These are phyloP conservation scores for Malassezia equina DNA, from an alignment of 1,284 basidiomycete genomes.

Conservation along the genomic window DNA sequence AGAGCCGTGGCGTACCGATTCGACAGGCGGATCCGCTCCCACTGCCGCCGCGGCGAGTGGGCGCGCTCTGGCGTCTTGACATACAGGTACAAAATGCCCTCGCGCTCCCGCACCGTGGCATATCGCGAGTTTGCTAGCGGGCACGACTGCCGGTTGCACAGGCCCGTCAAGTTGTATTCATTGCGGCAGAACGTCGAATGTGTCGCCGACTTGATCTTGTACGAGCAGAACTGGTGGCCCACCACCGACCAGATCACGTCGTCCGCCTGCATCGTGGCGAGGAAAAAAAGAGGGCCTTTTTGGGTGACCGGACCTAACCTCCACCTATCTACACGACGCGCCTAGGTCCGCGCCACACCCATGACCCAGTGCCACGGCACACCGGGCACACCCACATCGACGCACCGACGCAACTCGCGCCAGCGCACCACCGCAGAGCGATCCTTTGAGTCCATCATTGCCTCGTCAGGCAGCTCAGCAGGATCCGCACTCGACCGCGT, in stretches of 20 bases:
- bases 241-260: constrained; percentile 47
- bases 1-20: constrained; percentile 90
- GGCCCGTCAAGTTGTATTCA: constrained; percentile 96
- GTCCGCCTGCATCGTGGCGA: constrained; percentile 38
- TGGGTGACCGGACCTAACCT: neutral
- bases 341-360: constrained; percentile 3
- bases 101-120: constrained; percentile 89
- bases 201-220: constrained; percentile 44
- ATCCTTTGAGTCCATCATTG: no score
- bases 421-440: constrained; percentile 20
- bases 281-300: neutral
- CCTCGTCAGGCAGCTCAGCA: neutral
- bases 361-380: constrained; percentile 22
- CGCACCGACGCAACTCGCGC: constrained; percentile 21
- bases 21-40: constrained; percentile 87
- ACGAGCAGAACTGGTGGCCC: constrained; percentile 45
- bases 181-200: constrained; percentile 81
- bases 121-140: constrained; percentile 93
- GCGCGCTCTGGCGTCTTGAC: constrained; percentile 96
- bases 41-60: constrained; percentile 88
- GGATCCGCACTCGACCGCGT: neutral
- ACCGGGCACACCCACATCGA: constrained; percentile 18
- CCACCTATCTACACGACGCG: neutral
- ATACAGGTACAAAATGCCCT: constrained; percentile 87
- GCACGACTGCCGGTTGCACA: constrained; percentile 91